A percentile compares a stretch with the other conserved stretches of the same genome.
phyloP scores from a whole-genome alignment of 1,284 basidiomycete species.

The Trichosporon asahii region DNA sequence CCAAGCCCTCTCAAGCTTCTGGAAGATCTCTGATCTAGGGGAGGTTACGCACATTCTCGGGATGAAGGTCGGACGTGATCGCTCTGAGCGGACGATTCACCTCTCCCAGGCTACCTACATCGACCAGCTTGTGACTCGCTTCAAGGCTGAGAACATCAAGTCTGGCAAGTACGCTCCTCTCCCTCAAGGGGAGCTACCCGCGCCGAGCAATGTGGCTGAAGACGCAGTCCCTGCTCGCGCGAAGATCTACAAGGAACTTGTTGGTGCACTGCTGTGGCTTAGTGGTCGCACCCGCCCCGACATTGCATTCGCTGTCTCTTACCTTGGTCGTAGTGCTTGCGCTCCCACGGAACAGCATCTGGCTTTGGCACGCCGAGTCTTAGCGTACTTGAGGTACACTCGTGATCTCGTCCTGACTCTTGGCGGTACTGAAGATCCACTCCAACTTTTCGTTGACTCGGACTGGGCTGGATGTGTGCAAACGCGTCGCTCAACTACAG shows the following conservation, averaged over 20 bases:
- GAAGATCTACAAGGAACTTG: conserved; percentile 25
- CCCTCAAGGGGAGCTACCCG: conserved; percentile 10
- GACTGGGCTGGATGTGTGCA: conserved; percentile 3
- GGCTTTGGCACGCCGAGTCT: conserved; percentile 32
- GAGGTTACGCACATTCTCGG: conserved; percentile 29
- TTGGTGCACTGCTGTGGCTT: conserved; percentile 37
- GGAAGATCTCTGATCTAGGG: conserved; percentile 35
- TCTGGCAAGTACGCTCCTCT: conserved; percentile 19
- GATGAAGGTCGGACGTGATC: conserved; percentile 43
- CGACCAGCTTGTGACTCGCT: conserved; percentile 45
- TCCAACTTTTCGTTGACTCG: conserved; percentile 3
- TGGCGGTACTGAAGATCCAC: neutral
- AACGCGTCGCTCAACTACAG: conserved; percentile 46
- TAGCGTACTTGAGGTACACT: too few species aligned
- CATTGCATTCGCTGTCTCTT: conserved; percentile 33
- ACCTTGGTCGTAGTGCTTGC: conserved; percentile 27
- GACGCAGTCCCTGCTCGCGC: neutral
- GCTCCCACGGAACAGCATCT: conserved; percentile 44
- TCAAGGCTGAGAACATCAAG: conserved; percentile 19
- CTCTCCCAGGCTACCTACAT: conserved; percentile 53
- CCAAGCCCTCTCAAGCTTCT: conserved; percentile 27
- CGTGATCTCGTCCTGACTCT: too few species aligned
- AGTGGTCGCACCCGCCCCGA: neutral
- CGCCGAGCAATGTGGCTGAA: too few species aligned
- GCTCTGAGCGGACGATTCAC: conserved; percentile 31